Conservation (phyloP, 768 basidiomycete species). For the Xerocomus spinulosus region DNA sequence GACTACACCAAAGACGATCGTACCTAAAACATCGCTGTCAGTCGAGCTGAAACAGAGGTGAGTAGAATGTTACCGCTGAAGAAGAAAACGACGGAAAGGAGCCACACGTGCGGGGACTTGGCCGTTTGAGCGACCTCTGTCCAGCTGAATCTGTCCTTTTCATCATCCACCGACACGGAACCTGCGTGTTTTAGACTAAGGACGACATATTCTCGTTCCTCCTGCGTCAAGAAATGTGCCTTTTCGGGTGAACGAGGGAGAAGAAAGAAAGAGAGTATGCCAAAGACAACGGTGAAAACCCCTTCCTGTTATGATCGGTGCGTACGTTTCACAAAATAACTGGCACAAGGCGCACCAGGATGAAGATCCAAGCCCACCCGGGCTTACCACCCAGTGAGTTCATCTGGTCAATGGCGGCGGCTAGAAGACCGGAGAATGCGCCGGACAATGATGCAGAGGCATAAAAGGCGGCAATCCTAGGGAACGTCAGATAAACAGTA, state of each 20-base stretch:
- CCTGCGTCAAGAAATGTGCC: constrained; percentile 46
- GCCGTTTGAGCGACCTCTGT: constrained; percentile 46
- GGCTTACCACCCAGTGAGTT: constrained; percentile 45
- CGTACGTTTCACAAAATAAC: neutral
- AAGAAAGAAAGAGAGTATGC: constrained; percentile 45
- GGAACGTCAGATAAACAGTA: constrained; percentile 3
- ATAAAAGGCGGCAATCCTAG: constrained; percentile 38
- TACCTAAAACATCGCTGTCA: constrained; percentile 12
- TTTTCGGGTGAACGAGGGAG: constrained; percentile 42
- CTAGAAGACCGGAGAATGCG: constrained; percentile 61
- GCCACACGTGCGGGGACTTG: constrained; percentile 50
- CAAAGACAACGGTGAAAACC: constrained; percentile 57
- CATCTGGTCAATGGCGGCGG: constrained; percentile 56
- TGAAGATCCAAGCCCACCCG: constrained; percentile 64
- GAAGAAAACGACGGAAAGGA: constrained; percentile 50
- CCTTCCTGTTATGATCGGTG: constrained; percentile 41
- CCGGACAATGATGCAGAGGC: constrained; percentile 49
- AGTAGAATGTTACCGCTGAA: constrained; percentile 40
- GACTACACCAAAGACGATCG: constrained; percentile 13
- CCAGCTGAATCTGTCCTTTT: constrained; percentile 52
- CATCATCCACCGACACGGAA: constrained; percentile 38
- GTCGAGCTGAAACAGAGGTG: neutral
- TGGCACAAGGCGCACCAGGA: constrained; percentile 32
- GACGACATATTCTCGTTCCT: constrained; percentile 47
- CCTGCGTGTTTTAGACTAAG: constrained; percentile 19